A percentile compares a stretch with the other conserved stretches of the same genome.
phyloP scores from a whole-genome alignment of 2,329 filamentous ascomycete species.

The Amylocarpus encephaloides region DNA sequence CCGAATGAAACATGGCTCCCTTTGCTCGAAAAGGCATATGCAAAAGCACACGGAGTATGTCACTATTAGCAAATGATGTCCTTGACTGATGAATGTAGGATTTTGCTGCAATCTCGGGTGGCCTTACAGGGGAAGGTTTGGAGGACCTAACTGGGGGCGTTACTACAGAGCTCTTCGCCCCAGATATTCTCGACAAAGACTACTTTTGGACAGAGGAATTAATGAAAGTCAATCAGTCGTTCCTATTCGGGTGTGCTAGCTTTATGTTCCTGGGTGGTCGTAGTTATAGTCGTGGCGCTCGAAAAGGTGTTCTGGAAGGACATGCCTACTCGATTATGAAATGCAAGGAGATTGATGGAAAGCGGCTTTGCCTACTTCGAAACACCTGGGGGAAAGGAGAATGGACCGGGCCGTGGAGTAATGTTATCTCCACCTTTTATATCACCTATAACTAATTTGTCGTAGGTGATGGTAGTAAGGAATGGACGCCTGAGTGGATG shows the following conservation, averaged over 20 bases:
- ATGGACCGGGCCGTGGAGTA: conserved; percentile 51
- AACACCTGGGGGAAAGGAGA: conserved; percentile 56
- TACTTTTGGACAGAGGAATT: conserved; percentile 80
- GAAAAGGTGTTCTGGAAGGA: conserved; percentile 48
- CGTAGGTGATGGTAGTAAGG: conserved; percentile 47
- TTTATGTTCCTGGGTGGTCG: conserved; percentile 8
- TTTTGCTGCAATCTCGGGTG: conserved; percentile 67
- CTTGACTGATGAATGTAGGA: conserved; percentile 37
- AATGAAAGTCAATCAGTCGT: conserved; percentile 72
- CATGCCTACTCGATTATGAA: conserved; percentile 40
- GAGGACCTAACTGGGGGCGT: conserved; percentile 62
- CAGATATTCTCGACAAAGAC: conserved; percentile 70
- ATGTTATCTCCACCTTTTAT: not conserved
- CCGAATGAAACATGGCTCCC: conserved; percentile 80
- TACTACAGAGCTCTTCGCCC: conserved; percentile 60
- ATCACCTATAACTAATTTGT: conserved; percentile 2
- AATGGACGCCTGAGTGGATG: conserved; percentile 55
- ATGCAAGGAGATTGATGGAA: conserved; percentile 45
- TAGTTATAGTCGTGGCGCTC: conserved; percentile 32
- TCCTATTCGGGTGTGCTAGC: conserved; percentile 62
- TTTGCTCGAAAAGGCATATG: conserved; percentile 75
- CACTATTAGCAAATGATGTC: not conserved
- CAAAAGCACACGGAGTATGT: conserved; percentile 64
- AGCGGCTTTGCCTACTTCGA: conserved; percentile 44
- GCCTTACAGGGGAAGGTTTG: conserved; percentile 52